A percentile compares a stretch with the other conserved stretches of the same genome.
Conservation (phyloP, 768 basidiomycete genomes). For the Naganishia vaughanmartiniae region DNA sequence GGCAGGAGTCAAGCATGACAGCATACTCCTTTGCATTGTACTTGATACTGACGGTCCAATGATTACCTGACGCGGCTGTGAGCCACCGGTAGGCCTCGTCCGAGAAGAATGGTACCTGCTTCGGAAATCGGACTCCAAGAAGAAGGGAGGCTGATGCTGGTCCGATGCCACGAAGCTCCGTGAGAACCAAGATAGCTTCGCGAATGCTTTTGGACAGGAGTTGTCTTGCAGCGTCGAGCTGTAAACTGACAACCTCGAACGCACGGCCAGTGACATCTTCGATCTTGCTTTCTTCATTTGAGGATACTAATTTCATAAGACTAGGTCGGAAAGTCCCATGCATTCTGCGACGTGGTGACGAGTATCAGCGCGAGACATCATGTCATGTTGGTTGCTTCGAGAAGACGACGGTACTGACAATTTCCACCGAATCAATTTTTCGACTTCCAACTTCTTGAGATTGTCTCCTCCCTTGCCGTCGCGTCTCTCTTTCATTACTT, state of each 20-base stretch:
- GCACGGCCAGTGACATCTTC: background rate
- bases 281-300: slow-evolving; percentile 9
- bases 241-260: background rate
- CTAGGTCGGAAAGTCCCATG: slow-evolving; percentile 28
- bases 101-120: slow-evolving; percentile 24
- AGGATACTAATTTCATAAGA: slow-evolving; percentile 23
- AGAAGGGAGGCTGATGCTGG: slow-evolving; percentile 26
- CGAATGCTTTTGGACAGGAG: background rate
- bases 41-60: slow-evolving; percentile 20
- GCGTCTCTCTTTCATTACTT: background rate
- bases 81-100: slow-evolving; percentile 21
- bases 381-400: no score
- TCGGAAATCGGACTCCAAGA: slow-evolving; percentile 4
- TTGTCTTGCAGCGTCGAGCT: background rate
- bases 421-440: slow-evolving; percentile 27
- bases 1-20: background rate
- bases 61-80: background rate
- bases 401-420: slow-evolving; percentile 4
- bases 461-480: background rate
- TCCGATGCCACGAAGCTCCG: slow-evolving; percentile 25
- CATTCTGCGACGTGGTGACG: background rate
- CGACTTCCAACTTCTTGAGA: slow-evolving; percentile 22
- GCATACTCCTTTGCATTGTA: slow-evolving; percentile 23
- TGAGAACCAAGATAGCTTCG: slow-evolving; percentile 9
- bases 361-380: background rate